A percentile compares a stretch with the other conserved stretches of the same genome.
Evolutionary conservation across 495 filamentous ascomycete species (phyloP).

Genomic region (Podospora anserina): DNA sequence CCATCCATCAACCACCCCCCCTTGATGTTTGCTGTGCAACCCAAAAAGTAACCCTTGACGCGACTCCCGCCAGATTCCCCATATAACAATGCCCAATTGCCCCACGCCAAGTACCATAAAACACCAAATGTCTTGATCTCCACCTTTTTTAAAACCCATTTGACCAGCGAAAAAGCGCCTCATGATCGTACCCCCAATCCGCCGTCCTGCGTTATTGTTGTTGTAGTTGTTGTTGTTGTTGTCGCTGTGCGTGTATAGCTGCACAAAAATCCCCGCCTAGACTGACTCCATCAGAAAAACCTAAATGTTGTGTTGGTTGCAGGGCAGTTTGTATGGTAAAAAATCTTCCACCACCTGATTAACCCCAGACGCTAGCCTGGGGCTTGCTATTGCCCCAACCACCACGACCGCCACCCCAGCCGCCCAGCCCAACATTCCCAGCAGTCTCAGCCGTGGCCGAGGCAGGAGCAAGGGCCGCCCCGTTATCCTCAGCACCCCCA

Average conservation of each 20-base stretch:
- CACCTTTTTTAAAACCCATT: neutral
- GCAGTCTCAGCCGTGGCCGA: constrained; percentile 39
- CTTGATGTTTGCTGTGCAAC: neutral
- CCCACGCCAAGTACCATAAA: too few species aligned
- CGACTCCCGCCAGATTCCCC: neutral
- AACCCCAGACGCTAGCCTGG: constrained; percentile 77
- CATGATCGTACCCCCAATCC: neutral
- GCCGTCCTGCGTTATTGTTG: neutral
- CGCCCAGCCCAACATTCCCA: constrained; percentile 41
- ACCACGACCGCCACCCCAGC: constrained; percentile 68
- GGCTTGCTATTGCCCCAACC: constrained; percentile 69
- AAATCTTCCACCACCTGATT: constrained; percentile 23
- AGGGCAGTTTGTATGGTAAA: neutral
- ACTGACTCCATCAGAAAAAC: neutral
- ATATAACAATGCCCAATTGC: neutral
- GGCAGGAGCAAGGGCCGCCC: constrained; percentile 34
- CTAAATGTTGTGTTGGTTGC: neutral
- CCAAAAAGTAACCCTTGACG: neutral
- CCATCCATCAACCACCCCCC: neutral
- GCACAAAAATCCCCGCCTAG: neutral
- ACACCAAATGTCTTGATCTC: too few species aligned
- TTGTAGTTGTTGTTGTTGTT: neutral
- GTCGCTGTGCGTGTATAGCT: neutral
- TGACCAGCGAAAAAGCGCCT: neutral
- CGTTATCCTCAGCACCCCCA: constrained; percentile 31